Conservation (phyloP, 2,329 filamentous ascomycete genomes). For the Calonectria crousiana region DNA sequence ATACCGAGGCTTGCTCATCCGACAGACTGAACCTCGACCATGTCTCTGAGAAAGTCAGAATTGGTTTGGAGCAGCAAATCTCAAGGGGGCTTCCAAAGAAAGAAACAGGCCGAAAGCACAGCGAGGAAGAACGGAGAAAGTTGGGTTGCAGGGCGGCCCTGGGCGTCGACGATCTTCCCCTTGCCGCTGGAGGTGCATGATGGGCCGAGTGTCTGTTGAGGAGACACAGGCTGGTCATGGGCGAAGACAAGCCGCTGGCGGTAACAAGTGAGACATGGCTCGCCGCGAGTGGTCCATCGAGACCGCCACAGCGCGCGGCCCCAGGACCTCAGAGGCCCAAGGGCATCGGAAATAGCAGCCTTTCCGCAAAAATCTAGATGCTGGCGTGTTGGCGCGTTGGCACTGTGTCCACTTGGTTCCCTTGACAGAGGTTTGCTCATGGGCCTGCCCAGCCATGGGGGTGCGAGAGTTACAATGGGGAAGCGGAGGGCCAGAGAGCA, state of each 20-base stretch:
- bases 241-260: conserved; percentile 33
- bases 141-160: conserved; percentile 14
- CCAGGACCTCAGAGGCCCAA: conserved; percentile 35
- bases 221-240: conserved; percentile 26
- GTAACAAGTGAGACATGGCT: conserved; percentile 43
- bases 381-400: conserved; percentile 30
- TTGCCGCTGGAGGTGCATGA: conserved; percentile 27
- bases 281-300: conserved; percentile 40
- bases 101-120: neutral
- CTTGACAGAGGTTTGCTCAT: conserved; percentile 37
- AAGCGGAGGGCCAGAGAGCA: conserved; percentile 13
- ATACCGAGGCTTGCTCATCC: conserved; percentile 28
- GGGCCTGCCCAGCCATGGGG: conserved; percentile 38
- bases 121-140: conserved; percentile 5
- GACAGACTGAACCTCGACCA: conserved; percentile 6
- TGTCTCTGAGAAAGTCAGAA: conserved; percentile 15
- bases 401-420: conserved; percentile 38
- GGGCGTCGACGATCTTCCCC: conserved; percentile 18
- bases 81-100: conserved; percentile 1
- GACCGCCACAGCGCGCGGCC: conserved; percentile 43
- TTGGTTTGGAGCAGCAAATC: neutral
- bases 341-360: conserved; percentile 37
- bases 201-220: conserved; percentile 37
- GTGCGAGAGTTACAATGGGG: conserved; percentile 9
- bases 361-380: conserved; percentile 25